Conservation (phyloP, 352 stramenopile genomes). For the Phytopythium vexans region DNA sequence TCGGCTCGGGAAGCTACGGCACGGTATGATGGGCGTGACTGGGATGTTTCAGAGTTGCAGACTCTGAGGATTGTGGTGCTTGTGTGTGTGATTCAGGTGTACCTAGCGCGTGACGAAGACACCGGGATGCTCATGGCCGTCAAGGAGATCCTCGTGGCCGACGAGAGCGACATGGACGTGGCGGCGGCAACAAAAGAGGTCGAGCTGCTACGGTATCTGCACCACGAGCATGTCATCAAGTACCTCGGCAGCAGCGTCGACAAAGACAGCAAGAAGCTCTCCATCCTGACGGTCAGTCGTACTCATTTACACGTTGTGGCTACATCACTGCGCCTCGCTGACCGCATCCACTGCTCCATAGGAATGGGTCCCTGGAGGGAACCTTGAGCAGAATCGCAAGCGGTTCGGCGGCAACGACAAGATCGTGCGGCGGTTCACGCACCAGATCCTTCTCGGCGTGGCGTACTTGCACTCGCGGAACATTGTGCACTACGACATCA, state of each 20-base stretch:
- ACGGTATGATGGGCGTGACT: conserved; percentile 19
- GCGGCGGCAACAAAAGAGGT: conserved; percentile 68
- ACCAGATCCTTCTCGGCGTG: conserved; percentile 82
- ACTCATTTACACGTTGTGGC: neutral
- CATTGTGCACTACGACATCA: conserved; percentile 84
- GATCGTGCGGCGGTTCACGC: conserved; percentile 70
- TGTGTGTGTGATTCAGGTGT: conserved; percentile 43
- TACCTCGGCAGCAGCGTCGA: conserved; percentile 89
- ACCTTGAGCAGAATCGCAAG: conserved; percentile 77
- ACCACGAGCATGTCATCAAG: conserved; percentile 91
- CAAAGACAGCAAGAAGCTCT: conserved; percentile 55
- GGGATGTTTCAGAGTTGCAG: too few species aligned
- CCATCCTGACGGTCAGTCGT: conserved; percentile 75
- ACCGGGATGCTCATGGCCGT: conserved; percentile 87
- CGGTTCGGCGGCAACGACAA: conserved; percentile 73
- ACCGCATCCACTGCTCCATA: conserved; percentile 6
- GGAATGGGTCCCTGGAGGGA: conserved; percentile 88
- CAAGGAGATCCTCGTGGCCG: conserved; percentile 52
- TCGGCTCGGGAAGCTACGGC: conserved; percentile 65
- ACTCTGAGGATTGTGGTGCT: neutral
- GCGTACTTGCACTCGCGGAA: conserved; percentile 84
- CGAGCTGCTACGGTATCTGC: conserved; percentile 80
- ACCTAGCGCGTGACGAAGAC: conserved; percentile 88
- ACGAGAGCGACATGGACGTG: conserved; percentile 38
- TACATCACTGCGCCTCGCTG: neutral